phyloP scores from a whole-genome alignment of 495 filamentous ascomycete species.

The Pseudevernia furfuracea region DNA sequence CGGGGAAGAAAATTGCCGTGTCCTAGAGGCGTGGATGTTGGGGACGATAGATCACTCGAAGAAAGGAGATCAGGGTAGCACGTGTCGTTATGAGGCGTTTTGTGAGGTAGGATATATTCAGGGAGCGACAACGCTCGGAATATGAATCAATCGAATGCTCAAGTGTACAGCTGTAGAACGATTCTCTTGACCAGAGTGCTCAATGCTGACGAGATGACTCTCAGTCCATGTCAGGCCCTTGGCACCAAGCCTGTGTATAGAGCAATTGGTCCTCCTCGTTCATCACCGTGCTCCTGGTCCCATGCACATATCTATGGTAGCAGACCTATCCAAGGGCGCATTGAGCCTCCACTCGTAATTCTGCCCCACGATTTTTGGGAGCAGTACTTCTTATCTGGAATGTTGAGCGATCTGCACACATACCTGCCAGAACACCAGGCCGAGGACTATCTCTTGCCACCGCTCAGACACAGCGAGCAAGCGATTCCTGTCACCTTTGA shows the following conservation, averaged over 20 bases:
- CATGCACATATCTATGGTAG: background rate
- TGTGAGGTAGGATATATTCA: background rate
- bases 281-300: background rate
- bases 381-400: background rate
- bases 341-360: background rate
- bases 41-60: background rate
- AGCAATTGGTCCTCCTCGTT: background rate
- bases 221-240: background rate
- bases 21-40: background rate
- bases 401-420: background rate
- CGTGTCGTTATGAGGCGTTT: background rate
- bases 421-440: background rate
- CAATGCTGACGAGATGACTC: background rate
- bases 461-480: background rate
- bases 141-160: background rate
- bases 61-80: background rate
- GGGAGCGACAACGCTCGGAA: background rate
- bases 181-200: background rate
- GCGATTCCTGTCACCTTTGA: background rate
- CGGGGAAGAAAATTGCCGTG: conserved; percentile 30
- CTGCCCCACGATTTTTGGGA: background rate
- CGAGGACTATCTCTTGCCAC: background rate
- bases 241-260: background rate
- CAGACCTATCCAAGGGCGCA: background rate
- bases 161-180: background rate